A percentile compares a stretch with the other conserved stretches of the same genome.
Evolutionary conservation across 2,329 filamentous ascomycete species (phyloP).

Genomic region (Coniochaeta prunicola): DNA sequence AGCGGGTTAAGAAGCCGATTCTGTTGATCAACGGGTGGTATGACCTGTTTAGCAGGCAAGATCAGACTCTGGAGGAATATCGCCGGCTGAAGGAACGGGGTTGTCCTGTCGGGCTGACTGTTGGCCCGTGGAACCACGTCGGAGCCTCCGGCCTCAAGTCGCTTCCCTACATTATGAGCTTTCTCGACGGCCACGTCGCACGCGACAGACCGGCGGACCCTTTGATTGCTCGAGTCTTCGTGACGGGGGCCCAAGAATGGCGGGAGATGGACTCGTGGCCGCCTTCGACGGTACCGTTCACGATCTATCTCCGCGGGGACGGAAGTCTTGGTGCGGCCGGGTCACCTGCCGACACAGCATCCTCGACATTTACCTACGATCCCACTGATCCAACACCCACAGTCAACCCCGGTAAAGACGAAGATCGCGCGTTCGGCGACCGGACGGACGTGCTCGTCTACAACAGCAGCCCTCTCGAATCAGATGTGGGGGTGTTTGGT

Average conservation of each 20-base stretch:
- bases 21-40: constrained; percentile 4
- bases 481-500: constrained; percentile 5
- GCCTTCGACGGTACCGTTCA: neutral
- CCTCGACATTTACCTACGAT: constrained; percentile 5
- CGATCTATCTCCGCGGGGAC: neutral
- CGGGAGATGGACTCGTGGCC: constrained; percentile 1
- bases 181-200: neutral
- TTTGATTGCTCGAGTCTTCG: neutral
- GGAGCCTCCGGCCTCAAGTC: neutral
- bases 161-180: neutral
- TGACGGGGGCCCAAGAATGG: constrained; percentile 5
- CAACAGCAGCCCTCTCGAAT: neutral
- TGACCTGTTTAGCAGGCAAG: neutral
- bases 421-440: neutral
- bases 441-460: constrained; percentile 3
- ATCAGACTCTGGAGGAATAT: constrained; percentile 2
- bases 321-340: neutral
- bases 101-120: neutral
- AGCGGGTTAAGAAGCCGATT: neutral
- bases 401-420: neutral
- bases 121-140: constrained; percentile 3
- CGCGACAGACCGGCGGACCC: neutral
- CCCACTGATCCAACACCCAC: constrained; percentile 6
- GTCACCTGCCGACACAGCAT: neutral
- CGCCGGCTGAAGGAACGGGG: neutral